Conservation (phyloP, 2,329 filamentous ascomycete species). For the Trichophyton rubrum region DNA sequence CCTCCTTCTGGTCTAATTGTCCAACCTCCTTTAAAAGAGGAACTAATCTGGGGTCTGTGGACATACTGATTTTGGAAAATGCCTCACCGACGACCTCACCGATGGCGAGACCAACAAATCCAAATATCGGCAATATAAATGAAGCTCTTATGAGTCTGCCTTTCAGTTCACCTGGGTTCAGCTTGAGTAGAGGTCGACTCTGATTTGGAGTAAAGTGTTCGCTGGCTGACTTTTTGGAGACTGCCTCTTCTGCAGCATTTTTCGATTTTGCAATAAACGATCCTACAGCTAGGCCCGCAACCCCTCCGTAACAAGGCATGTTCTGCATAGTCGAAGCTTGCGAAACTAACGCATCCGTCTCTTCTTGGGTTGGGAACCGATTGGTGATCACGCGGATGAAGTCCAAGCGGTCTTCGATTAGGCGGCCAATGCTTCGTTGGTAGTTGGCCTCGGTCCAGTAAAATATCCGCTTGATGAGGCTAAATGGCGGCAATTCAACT, state of each 20-base stretch:
- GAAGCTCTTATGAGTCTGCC: background rate
- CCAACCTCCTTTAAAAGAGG: background rate
- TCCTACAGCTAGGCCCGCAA: slow-evolving; percentile 14
- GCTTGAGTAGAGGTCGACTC: background rate
- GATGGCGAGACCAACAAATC: background rate
- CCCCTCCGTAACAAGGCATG: background rate
- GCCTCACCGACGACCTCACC: background rate
- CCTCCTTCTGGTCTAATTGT: background rate
- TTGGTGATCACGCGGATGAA: slow-evolving; percentile 16
- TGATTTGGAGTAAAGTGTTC: background rate
- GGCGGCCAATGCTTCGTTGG: slow-evolving; percentile 9
- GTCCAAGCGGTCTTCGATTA: slow-evolving; percentile 15
- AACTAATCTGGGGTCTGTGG: slow-evolving; percentile 6
- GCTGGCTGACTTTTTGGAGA: background rate
- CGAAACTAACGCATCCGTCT: slow-evolving; percentile 23
- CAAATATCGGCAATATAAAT: background rate
- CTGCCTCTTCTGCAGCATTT: background rate
- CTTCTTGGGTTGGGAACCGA: slow-evolving; percentile 23
- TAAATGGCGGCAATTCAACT: slow-evolving; percentile 17
- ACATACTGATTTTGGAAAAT: background rate
- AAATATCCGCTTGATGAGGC: slow-evolving; percentile 19
- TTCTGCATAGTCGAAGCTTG: slow-evolving; percentile 4
- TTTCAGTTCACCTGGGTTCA: background rate
- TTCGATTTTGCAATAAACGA: background rate
- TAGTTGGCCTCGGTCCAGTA: slow-evolving; percentile 18